Percentiles rank a stretch among this genome's conserved stretches.
These are phyloP conservation scores for Drosera capensis DNA, from an alignment of 148 eudicot genomes.

Conservation along the genomic window DNA sequence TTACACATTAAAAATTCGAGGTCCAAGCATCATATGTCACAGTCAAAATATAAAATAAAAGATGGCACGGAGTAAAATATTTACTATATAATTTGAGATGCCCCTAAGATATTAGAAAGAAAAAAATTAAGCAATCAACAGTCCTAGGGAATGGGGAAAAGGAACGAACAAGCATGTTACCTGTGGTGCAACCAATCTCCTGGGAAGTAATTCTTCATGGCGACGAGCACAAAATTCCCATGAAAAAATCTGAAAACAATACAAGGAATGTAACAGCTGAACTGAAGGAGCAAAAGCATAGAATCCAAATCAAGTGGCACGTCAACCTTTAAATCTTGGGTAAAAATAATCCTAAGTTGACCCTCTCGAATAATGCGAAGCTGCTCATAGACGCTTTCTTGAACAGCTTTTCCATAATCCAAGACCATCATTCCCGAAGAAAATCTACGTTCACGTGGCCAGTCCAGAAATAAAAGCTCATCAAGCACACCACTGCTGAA, in stretches of 20 bases:
- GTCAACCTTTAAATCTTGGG: conserved; percentile 74
- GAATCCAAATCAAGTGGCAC: not conserved
- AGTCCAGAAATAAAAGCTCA: conserved; percentile 77
- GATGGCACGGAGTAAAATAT: not conserved
- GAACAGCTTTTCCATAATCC: conserved; percentile 84
- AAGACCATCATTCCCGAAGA: conserved; percentile 68
- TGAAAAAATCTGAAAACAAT: conserved; percentile 47
- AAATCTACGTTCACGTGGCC: conserved; percentile 71
- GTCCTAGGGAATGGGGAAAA: not conserved
- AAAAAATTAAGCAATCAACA: not conserved
- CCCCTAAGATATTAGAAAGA: not conserved
- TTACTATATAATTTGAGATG: not conserved
- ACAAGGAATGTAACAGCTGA: conserved; percentile 3
- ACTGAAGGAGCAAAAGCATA: not conserved
- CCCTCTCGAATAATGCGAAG: conserved; percentile 92
- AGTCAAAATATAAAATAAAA: too few relatives aligned
- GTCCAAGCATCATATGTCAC: too few relatives aligned
- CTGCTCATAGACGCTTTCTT: conserved; percentile 90
- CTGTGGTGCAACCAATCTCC: conserved; percentile 88
- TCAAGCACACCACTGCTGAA: conserved; percentile 88
- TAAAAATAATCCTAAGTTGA: conserved; percentile 68
- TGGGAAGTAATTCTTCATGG: conserved; percentile 89
- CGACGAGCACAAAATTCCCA: conserved; percentile 95
- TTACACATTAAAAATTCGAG: too few relatives aligned
- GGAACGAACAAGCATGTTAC: conserved; percentile 20